Evolutionary conservation across 2,329 filamentous ascomycete genomes (phyloP), one percentile per base, ranked within the genome.

Genomic region (Trichophyton verrucosum): DNA sequence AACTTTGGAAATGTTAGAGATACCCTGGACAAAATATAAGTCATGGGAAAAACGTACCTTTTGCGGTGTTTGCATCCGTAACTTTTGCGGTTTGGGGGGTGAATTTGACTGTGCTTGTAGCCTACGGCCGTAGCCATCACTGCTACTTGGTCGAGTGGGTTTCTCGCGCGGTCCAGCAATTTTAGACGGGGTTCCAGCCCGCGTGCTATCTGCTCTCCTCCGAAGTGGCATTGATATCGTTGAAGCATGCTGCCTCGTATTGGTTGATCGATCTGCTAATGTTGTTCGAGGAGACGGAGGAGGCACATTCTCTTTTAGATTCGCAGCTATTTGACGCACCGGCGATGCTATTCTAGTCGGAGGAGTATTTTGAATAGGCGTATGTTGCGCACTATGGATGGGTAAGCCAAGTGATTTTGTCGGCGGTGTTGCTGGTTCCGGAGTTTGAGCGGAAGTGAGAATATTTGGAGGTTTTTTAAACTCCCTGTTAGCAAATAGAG

Each of bases 31-130:
- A 51, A 33, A 7, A 30, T 36, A 46, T 38, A 46, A 8, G 15
- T 3, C 9, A 17, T 27, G 13, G 22, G 30, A 46, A 3, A 36
- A 20, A 53, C 62, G 51, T 68, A 75, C 75, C 72, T 85, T 85
- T 66, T 84, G 82, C 2, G 83, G 82, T 42, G 80, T 84, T 67
- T 85, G 83, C 78, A 85, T 80, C 47, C 78, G 77, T 20, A 92
- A 77, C 70, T 88, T 91, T 66, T 87, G 86, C 0, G 86, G 81
- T 13, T 83, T 86, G 64, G 89, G 86, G 9, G 89, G 79, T 9
- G 87, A 84, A 38, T 89, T 77, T 65, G 84, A 86, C 62, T 81
- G 74, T 1, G 76, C 75, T 65, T 65, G 68, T 57, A 60, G 70
- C 66, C 46, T 71, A 64, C 61, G 63, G 7, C 51, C 51, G 20